phyloP scores from a whole-genome alignment of 2,329 filamentous ascomycete species.

The Blastomyces parvus region DNA sequence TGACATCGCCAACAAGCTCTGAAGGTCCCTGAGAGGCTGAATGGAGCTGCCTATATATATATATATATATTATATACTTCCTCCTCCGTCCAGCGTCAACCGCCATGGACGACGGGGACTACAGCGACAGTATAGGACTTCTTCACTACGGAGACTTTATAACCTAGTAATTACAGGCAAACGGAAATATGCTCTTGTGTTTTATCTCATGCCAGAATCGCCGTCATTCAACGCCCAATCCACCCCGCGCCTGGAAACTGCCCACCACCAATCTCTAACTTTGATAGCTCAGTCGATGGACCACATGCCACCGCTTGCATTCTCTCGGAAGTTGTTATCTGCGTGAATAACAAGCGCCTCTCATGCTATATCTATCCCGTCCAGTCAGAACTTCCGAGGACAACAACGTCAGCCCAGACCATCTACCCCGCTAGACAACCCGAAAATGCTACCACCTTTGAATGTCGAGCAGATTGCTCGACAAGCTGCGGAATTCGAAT shows the following conservation, averaged over 20 bases:
- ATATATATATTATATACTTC: neutral
- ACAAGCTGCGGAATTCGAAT: conserved; percentile 70
- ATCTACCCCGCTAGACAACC: conserved; percentile 8
- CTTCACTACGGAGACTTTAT: neutral
- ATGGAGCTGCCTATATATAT: neutral
- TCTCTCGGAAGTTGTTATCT: neutral
- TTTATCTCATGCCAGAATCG: neutral
- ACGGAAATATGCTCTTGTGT: neutral
- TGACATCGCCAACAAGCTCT: neutral
- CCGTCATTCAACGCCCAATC: neutral
- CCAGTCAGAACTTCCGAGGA: neutral
- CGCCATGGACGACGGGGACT: neutral
- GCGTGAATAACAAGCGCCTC: neutral
- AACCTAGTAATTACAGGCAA: neutral
- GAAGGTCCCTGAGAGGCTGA: neutral
- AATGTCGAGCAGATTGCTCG: conserved; percentile 67
- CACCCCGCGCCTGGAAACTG: neutral
- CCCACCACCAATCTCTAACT: neutral
- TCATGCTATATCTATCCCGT: too few species aligned
- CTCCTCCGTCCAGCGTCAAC: neutral
- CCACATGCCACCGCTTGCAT: neutral
- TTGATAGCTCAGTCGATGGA: neutral
- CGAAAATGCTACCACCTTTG: conserved; percentile 44
- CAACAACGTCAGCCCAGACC: neutral
- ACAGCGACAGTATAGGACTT: neutral